Evolutionary conservation across 1,284 basidiomycete species (phyloP).

Genomic region (Tremellales sp.): DNA sequence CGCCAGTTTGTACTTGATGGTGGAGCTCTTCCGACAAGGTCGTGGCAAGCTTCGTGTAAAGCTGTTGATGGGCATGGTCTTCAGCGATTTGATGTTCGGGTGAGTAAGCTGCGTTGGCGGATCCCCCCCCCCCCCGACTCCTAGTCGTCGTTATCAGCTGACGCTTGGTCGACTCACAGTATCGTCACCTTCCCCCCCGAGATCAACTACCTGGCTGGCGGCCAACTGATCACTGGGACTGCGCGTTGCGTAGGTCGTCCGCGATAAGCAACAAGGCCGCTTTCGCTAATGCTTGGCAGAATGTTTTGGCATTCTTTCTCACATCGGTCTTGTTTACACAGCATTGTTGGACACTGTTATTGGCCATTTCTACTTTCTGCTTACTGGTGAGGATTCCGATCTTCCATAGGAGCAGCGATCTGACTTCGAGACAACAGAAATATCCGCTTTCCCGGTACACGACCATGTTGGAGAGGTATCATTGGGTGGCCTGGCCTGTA

Average conservation of each 20-base stretch:
- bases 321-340: conserved; percentile 39
- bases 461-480: conserved; percentile 29
- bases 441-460: conserved; percentile 39
- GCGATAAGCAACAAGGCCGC: not conserved
- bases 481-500: conserved; percentile 21
- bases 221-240: conserved; percentile 19
- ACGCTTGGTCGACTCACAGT: conserved; percentile 10
- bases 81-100: conserved; percentile 39
- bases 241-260: conserved; percentile 29
- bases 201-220: conserved; percentile 21
- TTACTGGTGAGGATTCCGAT: conserved; percentile 32
- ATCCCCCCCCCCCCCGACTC: not conserved
- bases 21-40: conserved; percentile 26
- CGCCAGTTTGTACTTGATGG: conserved; percentile 29
- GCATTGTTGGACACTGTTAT: conserved; percentile 40
- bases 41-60: conserved; percentile 38
- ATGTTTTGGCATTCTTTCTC: conserved; percentile 32
- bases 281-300: conserved; percentile 13
- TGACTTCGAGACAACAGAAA: conserved; percentile 21
- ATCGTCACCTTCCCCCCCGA: conserved; percentile 28
- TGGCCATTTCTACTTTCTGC: conserved; percentile 41
- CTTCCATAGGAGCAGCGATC: not conserved
- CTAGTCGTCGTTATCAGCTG: not conserved
- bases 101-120: conserved; percentile 15
- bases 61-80: conserved; percentile 41